These are phyloP conservation scores for Yamadazyma oceani DNA, from an alignment of 1,139 yeast genomes.

Conservation along the genomic window DNA sequence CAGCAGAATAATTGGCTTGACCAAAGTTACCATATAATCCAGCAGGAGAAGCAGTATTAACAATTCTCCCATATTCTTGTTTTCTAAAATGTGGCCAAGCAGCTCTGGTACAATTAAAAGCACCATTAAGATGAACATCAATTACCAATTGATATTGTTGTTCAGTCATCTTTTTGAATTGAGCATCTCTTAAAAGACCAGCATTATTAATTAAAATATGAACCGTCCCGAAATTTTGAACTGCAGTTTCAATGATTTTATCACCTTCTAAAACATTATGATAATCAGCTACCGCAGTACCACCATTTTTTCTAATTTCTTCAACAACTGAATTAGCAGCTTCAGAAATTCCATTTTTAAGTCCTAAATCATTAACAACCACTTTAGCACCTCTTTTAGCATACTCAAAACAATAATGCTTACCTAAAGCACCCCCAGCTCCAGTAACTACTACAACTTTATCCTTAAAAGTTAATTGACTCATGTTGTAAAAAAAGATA, in stretches of 20 bases:
- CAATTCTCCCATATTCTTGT: conserved; percentile 83
- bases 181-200: conserved; percentile 81
- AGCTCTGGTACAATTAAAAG: conserved; percentile 80
- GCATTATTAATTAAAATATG: conserved; percentile 93
- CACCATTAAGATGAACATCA: conserved; percentile 88
- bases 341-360: conserved; percentile 57
- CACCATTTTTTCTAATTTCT: conserved; percentile 76
- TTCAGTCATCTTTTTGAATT: conserved; percentile 79
- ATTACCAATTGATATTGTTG: conserved; percentile 77
- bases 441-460: conserved; percentile 93
- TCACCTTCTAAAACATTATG: conserved; percentile 90
- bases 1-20: conserved; percentile 94
- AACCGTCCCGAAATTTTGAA: conserved; percentile 83
- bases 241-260: conserved; percentile 82
- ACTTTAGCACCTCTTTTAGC: conserved; percentile 90
- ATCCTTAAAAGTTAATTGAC: conserved; percentile 58
- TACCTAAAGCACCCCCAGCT: conserved; percentile 97
- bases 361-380: conserved; percentile 90
- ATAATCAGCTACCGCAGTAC: conserved; percentile 90
- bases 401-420: conserved; percentile 80
- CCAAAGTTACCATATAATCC: conserved; percentile 97
- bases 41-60: conserved; percentile 95
- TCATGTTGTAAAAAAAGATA: conserved; percentile 24
- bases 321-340: conserved; percentile 91
- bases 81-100: conserved; percentile 91